Percentiles rank a stretch among this genome's conserved stretches.
Conservation (phyloP, 768 basidiomycete genomes). For the Pulveroboletus sp. region DNA sequence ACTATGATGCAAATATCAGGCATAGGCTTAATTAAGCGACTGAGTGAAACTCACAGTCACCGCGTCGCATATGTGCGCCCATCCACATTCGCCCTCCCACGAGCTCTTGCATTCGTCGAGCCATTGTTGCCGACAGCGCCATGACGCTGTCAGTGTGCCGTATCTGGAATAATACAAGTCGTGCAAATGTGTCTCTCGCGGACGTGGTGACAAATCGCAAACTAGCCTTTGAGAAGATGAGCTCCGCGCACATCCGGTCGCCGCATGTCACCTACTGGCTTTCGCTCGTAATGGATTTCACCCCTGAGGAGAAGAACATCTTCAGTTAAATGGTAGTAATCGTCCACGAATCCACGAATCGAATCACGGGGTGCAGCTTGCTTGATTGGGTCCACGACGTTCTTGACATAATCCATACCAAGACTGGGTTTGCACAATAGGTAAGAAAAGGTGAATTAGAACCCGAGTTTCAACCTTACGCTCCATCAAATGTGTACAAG, state of each 20-base stretch:
- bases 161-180: conserved; percentile 30
- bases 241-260: background rate
- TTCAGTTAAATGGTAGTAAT: conserved; percentile 30
- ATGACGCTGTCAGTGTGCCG: conserved; percentile 26
- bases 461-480: conserved; percentile 25
- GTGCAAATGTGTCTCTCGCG: conserved; percentile 31
- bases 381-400: conserved; percentile 35
- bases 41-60: conserved; percentile 33
- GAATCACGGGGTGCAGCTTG: conserved; percentile 34
- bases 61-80: conserved; percentile 41
- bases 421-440: conserved; percentile 21
- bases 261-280: conserved; percentile 30
- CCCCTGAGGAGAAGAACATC: conserved; percentile 40
- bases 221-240: conserved; percentile 25
- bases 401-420: conserved; percentile 42
- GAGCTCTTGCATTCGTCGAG: conserved; percentile 28
- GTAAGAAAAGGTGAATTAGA: conserved; percentile 4
- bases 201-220: conserved; percentile 30
- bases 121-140: conserved; percentile 29
- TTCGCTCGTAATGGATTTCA: conserved; percentile 37
- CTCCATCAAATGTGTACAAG: conserved; percentile 36
- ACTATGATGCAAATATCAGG: conserved; percentile 16
- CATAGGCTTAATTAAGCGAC: too few relatives aligned
- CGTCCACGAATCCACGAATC: conserved; percentile 38
- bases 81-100: conserved; percentile 36